Percentiles rank a stretch among this genome's conserved stretches.
phyloP scores from a whole-genome alignment of 2,329 filamentous ascomycete species.

The Trichoderma sp. region DNA sequence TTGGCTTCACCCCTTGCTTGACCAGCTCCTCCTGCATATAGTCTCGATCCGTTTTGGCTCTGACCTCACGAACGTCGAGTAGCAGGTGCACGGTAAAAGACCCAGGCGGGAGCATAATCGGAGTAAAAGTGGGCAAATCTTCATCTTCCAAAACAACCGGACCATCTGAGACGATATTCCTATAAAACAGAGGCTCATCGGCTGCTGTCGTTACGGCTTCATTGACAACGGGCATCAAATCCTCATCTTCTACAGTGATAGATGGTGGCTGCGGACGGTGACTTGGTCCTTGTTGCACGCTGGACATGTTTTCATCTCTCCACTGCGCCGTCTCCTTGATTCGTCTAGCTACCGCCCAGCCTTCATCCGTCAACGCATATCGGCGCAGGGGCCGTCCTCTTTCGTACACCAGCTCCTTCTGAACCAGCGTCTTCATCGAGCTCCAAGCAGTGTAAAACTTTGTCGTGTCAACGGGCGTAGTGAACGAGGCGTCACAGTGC shows the following conservation, averaged over 20 bases:
- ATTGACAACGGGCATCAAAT: background rate
- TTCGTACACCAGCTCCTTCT: constrained; percentile 75
- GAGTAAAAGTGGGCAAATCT: constrained; percentile 54
- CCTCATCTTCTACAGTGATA: background rate
- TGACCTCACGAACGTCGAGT: constrained; percentile 75
- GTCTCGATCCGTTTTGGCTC: constrained; percentile 72
- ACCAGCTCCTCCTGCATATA: constrained; percentile 75
- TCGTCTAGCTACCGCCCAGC: constrained; percentile 72
- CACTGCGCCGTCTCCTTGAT: constrained; percentile 60
- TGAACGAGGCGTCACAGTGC: constrained; percentile 75
- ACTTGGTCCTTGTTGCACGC: constrained; percentile 10
- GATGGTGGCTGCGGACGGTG: background rate
- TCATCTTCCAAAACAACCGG: constrained; percentile 37
- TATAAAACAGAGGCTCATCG: constrained; percentile 35
- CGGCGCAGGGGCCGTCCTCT: constrained; percentile 68
- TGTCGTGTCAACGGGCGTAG: constrained; percentile 65
- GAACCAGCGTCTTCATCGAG: constrained; percentile 75
- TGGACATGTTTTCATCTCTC: constrained; percentile 35
- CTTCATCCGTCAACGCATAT: constrained; percentile 75
- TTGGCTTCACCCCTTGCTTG: constrained; percentile 66
- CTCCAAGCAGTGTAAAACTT: constrained; percentile 82
- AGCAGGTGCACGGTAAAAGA: constrained; percentile 74
- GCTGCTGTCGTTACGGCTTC: background rate
- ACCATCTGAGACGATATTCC: constrained; percentile 48
- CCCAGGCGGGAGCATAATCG: constrained; percentile 65